Base-by-base conservation (phyloP, 257 asterid species). In the Scutellaria minor region DNA sequence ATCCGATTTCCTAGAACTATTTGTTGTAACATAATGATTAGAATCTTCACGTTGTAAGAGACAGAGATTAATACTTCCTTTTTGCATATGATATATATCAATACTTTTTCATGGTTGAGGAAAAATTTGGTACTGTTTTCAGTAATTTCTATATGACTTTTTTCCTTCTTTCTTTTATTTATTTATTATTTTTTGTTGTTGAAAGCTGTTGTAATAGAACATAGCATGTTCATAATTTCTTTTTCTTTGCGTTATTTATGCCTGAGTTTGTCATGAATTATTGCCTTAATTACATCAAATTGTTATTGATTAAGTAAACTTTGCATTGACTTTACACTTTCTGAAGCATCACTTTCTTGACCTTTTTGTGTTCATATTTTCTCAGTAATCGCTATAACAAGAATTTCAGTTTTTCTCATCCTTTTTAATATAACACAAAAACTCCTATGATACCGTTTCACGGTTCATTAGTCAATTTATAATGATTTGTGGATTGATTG, bases 211-310 rank as follows among this genome's bases (percentile, higher is more conserved):
- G 51, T 14, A 66, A 56, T 66, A 22, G 67, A 48, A 5, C 47
- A 39, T 1, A 66, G 27, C 66, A 31, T 31, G 37, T 31, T 31
- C 37, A 39, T 35, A 7, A 31, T 6, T 6, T 31, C 46, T 45
- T 66, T 66, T 54, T 18, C 51, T 31, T 31, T 66, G 62, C 71
- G 70, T 74, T 60, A 37, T 68, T 72, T 74, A 68, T 44, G 85
- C 79, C 53, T 60, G 65, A 62, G 71, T 46, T 56, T 81, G 65
- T 10, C 60, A 71, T 64, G 70, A 75, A 69, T 77, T 77, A 79
- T 54, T 51, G 64, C 64, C 53, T 55, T 63, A 20, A 47, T 31
- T 31, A 31, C 44, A 64, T 63, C 79, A 69, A 54, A 22, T 24
- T 65, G 40, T 48, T 55, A 60, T 63, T 69, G 66, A 66, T 59